phyloP scores from a whole-genome alignment of 202 grass and related monocot genomes.

The Eragrostis tef region DNA sequence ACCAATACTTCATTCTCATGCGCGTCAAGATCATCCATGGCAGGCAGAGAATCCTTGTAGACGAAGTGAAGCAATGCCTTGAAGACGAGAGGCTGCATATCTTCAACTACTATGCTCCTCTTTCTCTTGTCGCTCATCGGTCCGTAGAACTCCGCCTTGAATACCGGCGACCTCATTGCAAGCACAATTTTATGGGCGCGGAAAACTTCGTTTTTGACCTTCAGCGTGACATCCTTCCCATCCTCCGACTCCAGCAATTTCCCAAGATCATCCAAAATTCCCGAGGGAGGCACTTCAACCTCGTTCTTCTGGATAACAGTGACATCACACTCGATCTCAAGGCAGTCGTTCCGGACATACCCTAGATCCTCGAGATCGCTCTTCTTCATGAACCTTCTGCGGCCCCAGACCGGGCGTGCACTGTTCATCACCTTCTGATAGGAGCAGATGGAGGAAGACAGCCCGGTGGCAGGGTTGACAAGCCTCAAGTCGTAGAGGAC shows the following conservation, averaged over 20 bases:
- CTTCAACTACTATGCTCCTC: not conserved
- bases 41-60: not conserved
- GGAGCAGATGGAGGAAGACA: not conserved
- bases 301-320: too few species aligned
- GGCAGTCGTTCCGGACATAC: not conserved
- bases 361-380: not conserved
- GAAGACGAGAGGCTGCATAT: slow-evolving; percentile 9
- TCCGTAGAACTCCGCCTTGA: not conserved
- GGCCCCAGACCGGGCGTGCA: not conserved
- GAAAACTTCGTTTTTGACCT: not conserved
- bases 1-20: not conserved
- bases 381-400: not conserved
- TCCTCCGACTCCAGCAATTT: not conserved
- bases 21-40: not conserved
- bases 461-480: not conserved
- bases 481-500: not conserved
- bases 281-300: not conserved
- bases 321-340: not conserved
- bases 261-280: not conserved
- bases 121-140: not conserved
- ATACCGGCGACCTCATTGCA: not conserved
- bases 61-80: slow-evolving; percentile 14
- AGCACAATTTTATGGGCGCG: slow-evolving; percentile 3
- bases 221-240: not conserved
- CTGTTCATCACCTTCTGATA: too few species aligned